Base-by-base conservation (phyloP, 139 green algal genomes). In the Closterium sp. region DNA sequence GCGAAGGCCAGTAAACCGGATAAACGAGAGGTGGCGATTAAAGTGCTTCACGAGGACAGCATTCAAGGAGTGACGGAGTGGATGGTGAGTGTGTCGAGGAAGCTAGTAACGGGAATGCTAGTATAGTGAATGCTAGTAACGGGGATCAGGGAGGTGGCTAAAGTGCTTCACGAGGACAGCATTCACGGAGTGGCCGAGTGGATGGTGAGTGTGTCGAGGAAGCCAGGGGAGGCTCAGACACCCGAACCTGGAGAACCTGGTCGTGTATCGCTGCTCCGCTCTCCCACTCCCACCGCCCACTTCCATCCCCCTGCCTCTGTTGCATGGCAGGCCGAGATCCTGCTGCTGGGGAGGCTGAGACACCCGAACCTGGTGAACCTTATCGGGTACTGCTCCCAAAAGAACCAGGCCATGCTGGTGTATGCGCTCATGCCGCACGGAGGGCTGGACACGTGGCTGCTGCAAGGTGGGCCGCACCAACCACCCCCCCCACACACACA, bases 321-420 rank as follows among this genome's bases (percentile, higher is more conserved):
- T 9, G 4, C 12, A 33, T 34, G 84, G 4, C 84, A 87, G 84
- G 84, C 84, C 10, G 87, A 90, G 33, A 9, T 90, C 12, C 30
- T 85, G 31, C 31, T 88, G 30, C 38, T 90, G 87, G 38, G 35
- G 91, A 21, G 32, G 30, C 32, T 86, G 35, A 86, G 25, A 33
- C 87, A 90, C 33, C 87, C 87, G 21, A 86, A 90, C 87, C 25
- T 90, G 31, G 87, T 90, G 35, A 32, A 90, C 23, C 87, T 90
- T 21, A 90, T 90, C 30, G 87, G 87, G 23, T 90, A 90, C 12
- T 90, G 87, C 12, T 32, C 38, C 30, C 35, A 90, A 23, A 90
- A 90, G 12, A 88, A 88, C 33, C 31, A 90, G 35, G 30, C 30
- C 2, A 89, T 87, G 30, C 87, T 90, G 35, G 87, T 90, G 87